Base-by-base conservation (phyloP, 2,329 filamentous ascomycete species). In the Dactylellina leptospora region DNA sequence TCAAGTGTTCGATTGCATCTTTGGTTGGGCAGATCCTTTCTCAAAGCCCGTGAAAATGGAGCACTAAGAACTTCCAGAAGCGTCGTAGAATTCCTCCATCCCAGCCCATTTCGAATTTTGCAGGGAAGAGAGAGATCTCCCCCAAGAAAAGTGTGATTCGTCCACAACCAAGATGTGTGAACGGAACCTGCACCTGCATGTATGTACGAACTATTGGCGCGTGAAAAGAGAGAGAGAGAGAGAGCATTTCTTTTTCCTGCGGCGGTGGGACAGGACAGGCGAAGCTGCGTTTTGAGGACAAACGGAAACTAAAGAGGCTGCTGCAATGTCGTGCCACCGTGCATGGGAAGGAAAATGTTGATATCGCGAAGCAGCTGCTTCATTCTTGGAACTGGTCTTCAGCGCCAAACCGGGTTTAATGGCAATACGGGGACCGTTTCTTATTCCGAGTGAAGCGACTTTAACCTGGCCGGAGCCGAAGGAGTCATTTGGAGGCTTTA, bases 41-140 rank as follows among this genome's bases (percentile, higher is more conserved):
- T 71, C 50, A 71, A 71, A 71, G 66, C 66, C 66, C 58, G 18
- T 63, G 66, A 62, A 70, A 61, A 61, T 50, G 42, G 64, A 59
- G 51, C 66, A 63, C 66, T 33, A 58, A 71, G 58, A 71, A 71
- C 66, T 71, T 71, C 66, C 66, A 71, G 66, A 71, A 71, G 66
- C 66, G 51, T 71, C 51, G 58, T 63, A 71, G 66, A 71, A 71
- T 71, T 63, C 66, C 66, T 38, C 40, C 48, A n/a, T n/a, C 40
- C 66, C 45, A 50, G 55, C 33, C 27, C 20, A 16, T 28, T 38
- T 45, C 11, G 40, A 62, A 53, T 40, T 22, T 33, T 55, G 53
- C 58, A 63, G 58, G 58, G 66, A 62, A 63, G 51, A n/a, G n/a
- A n/a, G n/a, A n/a, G n/a, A 33, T 16, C 16, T 13, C n/a, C 28